A percentile compares a stretch with the other conserved stretches of the same genome.
Evolutionary conservation across 495 filamentous ascomycete genomes (phyloP).

Genomic region (Aeminium ludgeri): DNA sequence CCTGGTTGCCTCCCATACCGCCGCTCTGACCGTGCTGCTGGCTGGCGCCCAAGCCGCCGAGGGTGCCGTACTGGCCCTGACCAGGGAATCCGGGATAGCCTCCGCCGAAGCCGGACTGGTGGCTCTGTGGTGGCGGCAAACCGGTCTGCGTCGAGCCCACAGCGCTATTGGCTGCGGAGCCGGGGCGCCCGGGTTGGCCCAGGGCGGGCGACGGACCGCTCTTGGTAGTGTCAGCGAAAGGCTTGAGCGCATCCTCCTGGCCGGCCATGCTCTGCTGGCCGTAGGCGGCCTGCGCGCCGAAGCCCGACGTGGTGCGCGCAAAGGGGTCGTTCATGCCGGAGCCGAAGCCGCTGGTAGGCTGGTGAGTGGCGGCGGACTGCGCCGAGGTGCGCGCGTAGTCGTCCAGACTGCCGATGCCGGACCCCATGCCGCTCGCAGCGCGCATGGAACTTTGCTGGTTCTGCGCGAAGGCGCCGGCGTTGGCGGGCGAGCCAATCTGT

Average conservation of each 20-base stretch:
- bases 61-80: conserved; percentile 47
- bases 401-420: conserved; percentile 35
- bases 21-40: conserved; percentile 7
- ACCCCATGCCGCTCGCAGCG: conserved; percentile 48
- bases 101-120: conserved; percentile 45
- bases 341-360: conserved; percentile 48
- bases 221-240: conserved; percentile 55
- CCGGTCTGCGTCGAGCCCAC: conserved; percentile 39
- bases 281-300: conserved; percentile 51
- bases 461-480: conserved; percentile 46
- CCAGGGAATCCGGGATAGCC: conserved; percentile 12
- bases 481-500: conserved; percentile 59
- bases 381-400: conserved; percentile 67
- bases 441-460: conserved; percentile 12
- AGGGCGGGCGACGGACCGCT: conserved; percentile 65
- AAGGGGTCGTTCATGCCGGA: conserved; percentile 63
- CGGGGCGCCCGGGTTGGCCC: conserved; percentile 56
- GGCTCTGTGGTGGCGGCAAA: conserved; percentile 60
- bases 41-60: conserved; percentile 48
- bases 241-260: conserved; percentile 57
- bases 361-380: conserved; percentile 41
- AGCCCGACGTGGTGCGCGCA: conserved; percentile 48
- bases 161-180: conserved; percentile 63
- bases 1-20: conserved; percentile 7
- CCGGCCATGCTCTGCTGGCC: conserved; percentile 35